A percentile compares a stretch with the other conserved stretches of the same genome.
These are phyloP conservation scores for Tuber magnatum DNA, from an alignment of 495 filamentous ascomycete species.

Conservation along the genomic window DNA sequence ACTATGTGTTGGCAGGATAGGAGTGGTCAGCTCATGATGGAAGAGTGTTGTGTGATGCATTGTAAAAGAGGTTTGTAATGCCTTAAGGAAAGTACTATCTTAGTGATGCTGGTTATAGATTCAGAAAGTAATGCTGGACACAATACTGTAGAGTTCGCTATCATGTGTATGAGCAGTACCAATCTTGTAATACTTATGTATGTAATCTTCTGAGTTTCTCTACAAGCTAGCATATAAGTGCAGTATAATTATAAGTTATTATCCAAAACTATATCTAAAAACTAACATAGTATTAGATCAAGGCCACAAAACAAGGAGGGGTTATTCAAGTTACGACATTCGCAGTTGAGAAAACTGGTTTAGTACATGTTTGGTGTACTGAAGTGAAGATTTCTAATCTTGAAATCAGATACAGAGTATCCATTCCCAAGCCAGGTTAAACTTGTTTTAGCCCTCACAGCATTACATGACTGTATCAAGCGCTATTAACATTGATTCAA, in stretches of 20 bases:
- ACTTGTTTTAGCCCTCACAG: not conserved
- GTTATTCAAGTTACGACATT: constrained; percentile 24
- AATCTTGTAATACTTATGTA: too few relatives aligned
- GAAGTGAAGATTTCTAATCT: constrained; percentile 11
- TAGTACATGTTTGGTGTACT: constrained; percentile 18
- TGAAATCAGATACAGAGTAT: not conserved
- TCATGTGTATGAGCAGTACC: too few relatives aligned
- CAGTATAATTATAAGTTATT: not conserved
- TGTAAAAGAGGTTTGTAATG: too few relatives aligned
- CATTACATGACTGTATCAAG: constrained; percentile 14
- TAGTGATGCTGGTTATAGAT: constrained; percentile 19
- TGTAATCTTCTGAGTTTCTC: too few relatives aligned
- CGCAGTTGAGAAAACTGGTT: constrained; percentile 10
- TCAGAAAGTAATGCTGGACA: not conserved
- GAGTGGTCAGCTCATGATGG: constrained; percentile 22
- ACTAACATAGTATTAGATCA: not conserved
- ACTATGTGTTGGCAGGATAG: constrained; percentile 15
- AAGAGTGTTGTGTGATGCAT: constrained; percentile 6
- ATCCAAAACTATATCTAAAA: not conserved
- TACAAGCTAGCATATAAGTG: too few relatives aligned
- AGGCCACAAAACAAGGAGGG: too few relatives aligned
- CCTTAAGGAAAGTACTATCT: constrained; percentile 20
- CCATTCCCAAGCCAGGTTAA: not conserved
- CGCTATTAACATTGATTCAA: too few relatives aligned
- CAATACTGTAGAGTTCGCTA: too few relatives aligned